Percentiles rank a stretch among this genome's conserved stretches.
Evolutionary conservation across 345 rosid genomes (phyloP).

Genomic region (Hypericum perforatum): DNA sequence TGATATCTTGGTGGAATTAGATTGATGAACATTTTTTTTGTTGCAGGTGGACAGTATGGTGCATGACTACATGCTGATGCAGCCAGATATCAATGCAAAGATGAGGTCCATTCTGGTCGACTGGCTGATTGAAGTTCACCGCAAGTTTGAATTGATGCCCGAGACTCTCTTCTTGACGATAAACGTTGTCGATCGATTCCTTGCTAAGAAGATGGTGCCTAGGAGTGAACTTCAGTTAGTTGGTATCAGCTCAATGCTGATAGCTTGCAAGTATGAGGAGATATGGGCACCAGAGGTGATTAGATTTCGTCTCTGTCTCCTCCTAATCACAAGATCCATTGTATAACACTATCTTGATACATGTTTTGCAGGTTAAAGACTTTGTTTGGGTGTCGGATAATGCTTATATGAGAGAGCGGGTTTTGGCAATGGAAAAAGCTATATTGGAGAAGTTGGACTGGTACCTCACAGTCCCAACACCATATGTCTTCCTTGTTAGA

Average conservation of each 20-base stretch:
- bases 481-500: slow-evolving; percentile 70
- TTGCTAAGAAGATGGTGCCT: slow-evolving; percentile 45
- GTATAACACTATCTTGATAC: background rate
- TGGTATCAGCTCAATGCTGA: slow-evolving; percentile 76
- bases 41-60: slow-evolving; percentile 46
- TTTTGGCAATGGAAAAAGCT: slow-evolving; percentile 71
- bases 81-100: slow-evolving; percentile 63
- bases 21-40: background rate
- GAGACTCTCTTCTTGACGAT: slow-evolving; percentile 81
- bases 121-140: slow-evolving; percentile 83
- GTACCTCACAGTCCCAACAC: slow-evolving; percentile 79
- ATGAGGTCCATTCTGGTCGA: slow-evolving; percentile 82
- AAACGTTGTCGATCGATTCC: slow-evolving; percentile 69
- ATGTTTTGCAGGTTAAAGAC: slow-evolving; percentile 56
- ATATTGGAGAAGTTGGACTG: slow-evolving; percentile 67
- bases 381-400: slow-evolving; percentile 79
- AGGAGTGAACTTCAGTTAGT: slow-evolving; percentile 72
- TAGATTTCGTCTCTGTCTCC: background rate
- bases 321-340: background rate
- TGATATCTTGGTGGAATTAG: background rate
- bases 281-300: slow-evolving; percentile 85
- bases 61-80: slow-evolving; percentile 54
- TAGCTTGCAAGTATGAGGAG: slow-evolving; percentile 94
- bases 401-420: slow-evolving; percentile 64
- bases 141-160: slow-evolving; percentile 70